These are phyloP conservation scores for Sarocladium brachiariae DNA, from an alignment of 2,329 filamentous ascomycete species.

Conservation along the genomic window DNA sequence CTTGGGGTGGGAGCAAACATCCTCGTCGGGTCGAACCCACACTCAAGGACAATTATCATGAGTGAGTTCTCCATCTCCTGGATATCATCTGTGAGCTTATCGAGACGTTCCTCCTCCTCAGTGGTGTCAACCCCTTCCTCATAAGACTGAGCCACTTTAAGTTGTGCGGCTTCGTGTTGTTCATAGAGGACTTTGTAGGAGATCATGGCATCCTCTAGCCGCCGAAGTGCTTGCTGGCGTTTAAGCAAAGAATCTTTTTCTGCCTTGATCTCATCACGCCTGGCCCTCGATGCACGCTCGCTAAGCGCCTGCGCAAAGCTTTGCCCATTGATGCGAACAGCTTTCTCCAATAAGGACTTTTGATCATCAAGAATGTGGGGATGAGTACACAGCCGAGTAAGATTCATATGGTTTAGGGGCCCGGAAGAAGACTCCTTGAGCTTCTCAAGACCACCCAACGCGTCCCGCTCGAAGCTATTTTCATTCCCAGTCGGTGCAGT, in stretches of 20 bases:
- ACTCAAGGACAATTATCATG: constrained; percentile 32
- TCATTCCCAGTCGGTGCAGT: background rate
- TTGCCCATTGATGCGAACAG: constrained; percentile 38
- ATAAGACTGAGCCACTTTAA: constrained; percentile 43
- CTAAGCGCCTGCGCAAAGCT: constrained; percentile 41
- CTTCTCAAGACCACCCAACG: background rate
- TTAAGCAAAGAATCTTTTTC: constrained; percentile 41
- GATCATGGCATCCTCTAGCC: constrained; percentile 33
- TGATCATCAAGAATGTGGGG: background rate
- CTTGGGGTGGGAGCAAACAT: constrained; percentile 23
- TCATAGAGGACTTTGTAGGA: constrained; percentile 34
- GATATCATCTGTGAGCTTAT: constrained; percentile 39
- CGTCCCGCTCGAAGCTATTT: background rate
- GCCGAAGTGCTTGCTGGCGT: constrained; percentile 37
- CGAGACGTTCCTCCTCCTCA: constrained; percentile 42
- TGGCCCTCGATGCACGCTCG: constrained; percentile 37
- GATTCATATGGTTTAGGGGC: background rate
- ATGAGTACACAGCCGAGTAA: background rate
- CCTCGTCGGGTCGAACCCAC: constrained; percentile 34
- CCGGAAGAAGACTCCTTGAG: background rate
- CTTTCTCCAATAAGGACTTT: background rate
- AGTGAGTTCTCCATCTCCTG: constrained; percentile 36
- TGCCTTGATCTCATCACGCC: constrained; percentile 38
- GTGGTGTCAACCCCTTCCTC: constrained; percentile 43
- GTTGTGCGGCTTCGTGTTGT: constrained; percentile 38